These are phyloP conservation scores for Fusarium fujikuroi DNA, from an alignment of 2,329 filamentous ascomycete species.

Conservation along the genomic window DNA sequence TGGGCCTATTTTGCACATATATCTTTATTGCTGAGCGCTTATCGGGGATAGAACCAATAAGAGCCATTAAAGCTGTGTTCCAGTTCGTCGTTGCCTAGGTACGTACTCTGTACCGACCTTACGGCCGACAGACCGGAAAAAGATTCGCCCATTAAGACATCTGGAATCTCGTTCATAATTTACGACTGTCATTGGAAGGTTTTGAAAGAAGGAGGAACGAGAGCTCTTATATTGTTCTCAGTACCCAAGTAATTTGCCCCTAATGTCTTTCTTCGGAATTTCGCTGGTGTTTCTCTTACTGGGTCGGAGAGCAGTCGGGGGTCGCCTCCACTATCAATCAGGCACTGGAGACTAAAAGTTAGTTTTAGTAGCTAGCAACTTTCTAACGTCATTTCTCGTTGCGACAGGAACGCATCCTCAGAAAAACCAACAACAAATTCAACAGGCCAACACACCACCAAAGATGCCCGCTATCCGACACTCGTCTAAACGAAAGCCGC, in stretches of 20 bases:
- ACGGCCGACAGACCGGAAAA: not conserved
- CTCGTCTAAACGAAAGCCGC: conserved; percentile 80
- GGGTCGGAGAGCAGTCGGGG: not conserved
- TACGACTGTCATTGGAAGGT: not conserved
- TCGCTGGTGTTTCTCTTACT: not conserved
- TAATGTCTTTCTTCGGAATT: not conserved
- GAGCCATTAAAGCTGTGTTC: not conserved
- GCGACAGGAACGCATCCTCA: not conserved
- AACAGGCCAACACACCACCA: not conserved
- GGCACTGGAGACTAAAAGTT: not conserved
- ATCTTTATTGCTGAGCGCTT: not conserved
- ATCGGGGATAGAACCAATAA: not conserved
- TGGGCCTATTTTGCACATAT: not conserved
- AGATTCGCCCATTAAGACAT: not conserved
- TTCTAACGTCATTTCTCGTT: not conserved
- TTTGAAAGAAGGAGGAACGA: not conserved
- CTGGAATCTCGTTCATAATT: not conserved
- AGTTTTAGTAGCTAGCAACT: not conserved
- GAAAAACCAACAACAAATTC: not conserved
- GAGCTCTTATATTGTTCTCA: not conserved
- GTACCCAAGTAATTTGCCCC: not conserved
- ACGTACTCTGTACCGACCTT: not conserved
- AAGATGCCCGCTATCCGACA: conserved; percentile 82
- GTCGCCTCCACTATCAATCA: not conserved
- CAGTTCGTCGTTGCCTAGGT: not conserved